These are phyloP conservation scores for Capillidium rhysosporum DNA, from an alignment of 371 early-diverging fungal species.

Conservation along the genomic window DNA sequence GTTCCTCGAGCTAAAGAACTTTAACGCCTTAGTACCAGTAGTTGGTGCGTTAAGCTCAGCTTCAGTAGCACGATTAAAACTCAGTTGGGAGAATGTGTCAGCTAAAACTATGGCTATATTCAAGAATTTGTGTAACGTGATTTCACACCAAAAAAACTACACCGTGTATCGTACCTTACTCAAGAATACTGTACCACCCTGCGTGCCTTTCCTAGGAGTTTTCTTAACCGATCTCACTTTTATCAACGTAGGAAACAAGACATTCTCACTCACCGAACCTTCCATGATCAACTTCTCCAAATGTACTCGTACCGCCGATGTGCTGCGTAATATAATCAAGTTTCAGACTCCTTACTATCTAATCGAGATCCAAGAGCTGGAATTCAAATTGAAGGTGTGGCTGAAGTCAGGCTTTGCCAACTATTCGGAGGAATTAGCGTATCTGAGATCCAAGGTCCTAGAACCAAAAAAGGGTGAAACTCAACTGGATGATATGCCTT, in stretches of 20 bases:
- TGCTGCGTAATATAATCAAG: slow-evolving; percentile 52
- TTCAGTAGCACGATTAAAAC: slow-evolving; percentile 43
- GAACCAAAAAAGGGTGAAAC: no score
- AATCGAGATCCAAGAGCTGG: slow-evolving; percentile 24
- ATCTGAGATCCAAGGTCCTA: no score
- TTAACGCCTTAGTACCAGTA: slow-evolving; percentile 58
- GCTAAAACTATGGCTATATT: slow-evolving; percentile 25
- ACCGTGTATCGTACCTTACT: slow-evolving; percentile 47
- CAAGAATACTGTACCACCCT: slow-evolving; percentile 38
- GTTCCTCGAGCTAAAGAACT: slow-evolving; percentile 42
- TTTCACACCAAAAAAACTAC: slow-evolving; percentile 49
- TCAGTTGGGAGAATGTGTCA: slow-evolving; percentile 46
- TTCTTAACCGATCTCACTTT: slow-evolving; percentile 76
- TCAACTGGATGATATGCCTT: no score
- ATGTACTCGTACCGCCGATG: slow-evolving; percentile 32
- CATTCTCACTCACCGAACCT: slow-evolving; percentile 20
- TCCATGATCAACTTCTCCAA: slow-evolving; percentile 50
- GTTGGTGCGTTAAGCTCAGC: slow-evolving; percentile 55
- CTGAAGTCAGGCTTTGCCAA: no score
- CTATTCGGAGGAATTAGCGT: no score
- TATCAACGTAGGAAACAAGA: slow-evolving; percentile 47
- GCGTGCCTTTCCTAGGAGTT: slow-evolving; percentile 64
- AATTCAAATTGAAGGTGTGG: no score
- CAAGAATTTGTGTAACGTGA: slow-evolving; percentile 30
- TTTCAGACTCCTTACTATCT: slow-evolving; percentile 56